Percentiles rank a stretch among this genome's conserved stretches.
Evolutionary conservation across 2,329 filamentous ascomycete genomes (phyloP).

Genomic region (Metarhizium humberi): DNA sequence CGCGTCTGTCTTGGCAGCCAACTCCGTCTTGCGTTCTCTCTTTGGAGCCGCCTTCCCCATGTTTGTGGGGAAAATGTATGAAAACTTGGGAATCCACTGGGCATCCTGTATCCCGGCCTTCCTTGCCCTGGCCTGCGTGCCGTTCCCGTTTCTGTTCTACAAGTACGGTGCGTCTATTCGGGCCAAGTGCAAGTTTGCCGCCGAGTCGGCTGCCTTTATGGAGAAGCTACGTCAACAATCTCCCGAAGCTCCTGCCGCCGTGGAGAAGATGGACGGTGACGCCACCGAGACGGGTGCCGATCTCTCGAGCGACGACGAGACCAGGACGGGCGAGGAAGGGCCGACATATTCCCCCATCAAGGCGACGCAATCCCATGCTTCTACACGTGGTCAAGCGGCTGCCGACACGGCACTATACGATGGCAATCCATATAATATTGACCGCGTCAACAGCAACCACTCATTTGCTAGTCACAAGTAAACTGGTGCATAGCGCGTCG

Average conservation of each 20-base stretch:
- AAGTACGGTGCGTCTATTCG: slow-evolving; percentile 26
- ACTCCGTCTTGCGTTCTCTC: slow-evolving; percentile 26
- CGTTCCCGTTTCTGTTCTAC: slow-evolving; percentile 28
- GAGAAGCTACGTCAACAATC: slow-evolving; percentile 4
- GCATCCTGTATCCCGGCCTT: slow-evolving; percentile 32
- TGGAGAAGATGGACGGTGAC: too few species aligned
- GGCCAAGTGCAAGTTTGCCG: slow-evolving; percentile 6
- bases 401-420: background rate
- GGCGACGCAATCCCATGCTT: background rate
- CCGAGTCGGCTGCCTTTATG: slow-evolving; percentile 5
- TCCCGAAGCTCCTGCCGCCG: background rate
- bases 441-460: slow-evolving; percentile 3
- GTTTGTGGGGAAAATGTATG: slow-evolving; percentile 28
- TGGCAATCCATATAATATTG: slow-evolving; percentile 5
- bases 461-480: background rate
- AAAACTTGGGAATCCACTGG: slow-evolving; percentile 30
- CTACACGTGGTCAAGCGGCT: background rate
- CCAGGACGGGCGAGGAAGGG: background rate
- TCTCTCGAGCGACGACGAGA: background rate
- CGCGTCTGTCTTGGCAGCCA: slow-evolving; percentile 29
- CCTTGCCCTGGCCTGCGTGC: slow-evolving; percentile 25
- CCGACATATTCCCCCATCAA: background rate
- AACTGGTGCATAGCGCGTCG: background rate
- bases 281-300: background rate
- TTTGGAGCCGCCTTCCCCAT: slow-evolving; percentile 29